A percentile compares a stretch with the other conserved stretches of the same genome.
These are phyloP conservation scores for Jasminum sambac DNA, from an alignment of 257 asterid genomes.

Conservation along the genomic window DNA sequence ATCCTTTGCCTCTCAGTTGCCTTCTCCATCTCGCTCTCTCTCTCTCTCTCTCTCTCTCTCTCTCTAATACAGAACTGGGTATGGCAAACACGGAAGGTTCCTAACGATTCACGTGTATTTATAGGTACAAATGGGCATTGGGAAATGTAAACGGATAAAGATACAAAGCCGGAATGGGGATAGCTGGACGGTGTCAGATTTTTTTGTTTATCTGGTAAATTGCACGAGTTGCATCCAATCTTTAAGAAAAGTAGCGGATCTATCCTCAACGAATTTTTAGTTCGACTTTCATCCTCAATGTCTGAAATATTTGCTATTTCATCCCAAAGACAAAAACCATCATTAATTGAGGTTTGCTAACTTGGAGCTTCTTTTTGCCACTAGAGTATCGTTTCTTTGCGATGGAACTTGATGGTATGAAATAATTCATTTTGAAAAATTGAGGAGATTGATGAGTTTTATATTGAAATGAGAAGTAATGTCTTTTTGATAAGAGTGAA, in stretches of 20 bases:
- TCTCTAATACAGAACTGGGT: background rate
- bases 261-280: background rate
- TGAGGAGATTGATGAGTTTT: too few species aligned
- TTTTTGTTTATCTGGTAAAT: background rate
- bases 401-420: too few species aligned
- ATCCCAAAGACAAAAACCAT: background rate
- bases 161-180: background rate
- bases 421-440: too few species aligned
- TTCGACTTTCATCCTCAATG: background rate
- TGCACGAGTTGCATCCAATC: background rate
- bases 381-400: too few species aligned
- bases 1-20: conserved; percentile 35
- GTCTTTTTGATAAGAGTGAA: too few species aligned
- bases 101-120: background rate
- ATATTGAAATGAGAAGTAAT: too few species aligned
- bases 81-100: background rate
- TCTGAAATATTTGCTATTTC: background rate
- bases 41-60: conserved; percentile 6
- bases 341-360: too few species aligned
- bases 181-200: background rate
- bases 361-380: too few species aligned
- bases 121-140: conserved; percentile 14
- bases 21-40: conserved; percentile 28
- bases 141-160: conserved; percentile 25
- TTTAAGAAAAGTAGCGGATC: background rate